These are phyloP conservation scores for Sanghuangporus sanghuang DNA, from an alignment of 1,284 basidiomycete species.

Conservation along the genomic window DNA sequence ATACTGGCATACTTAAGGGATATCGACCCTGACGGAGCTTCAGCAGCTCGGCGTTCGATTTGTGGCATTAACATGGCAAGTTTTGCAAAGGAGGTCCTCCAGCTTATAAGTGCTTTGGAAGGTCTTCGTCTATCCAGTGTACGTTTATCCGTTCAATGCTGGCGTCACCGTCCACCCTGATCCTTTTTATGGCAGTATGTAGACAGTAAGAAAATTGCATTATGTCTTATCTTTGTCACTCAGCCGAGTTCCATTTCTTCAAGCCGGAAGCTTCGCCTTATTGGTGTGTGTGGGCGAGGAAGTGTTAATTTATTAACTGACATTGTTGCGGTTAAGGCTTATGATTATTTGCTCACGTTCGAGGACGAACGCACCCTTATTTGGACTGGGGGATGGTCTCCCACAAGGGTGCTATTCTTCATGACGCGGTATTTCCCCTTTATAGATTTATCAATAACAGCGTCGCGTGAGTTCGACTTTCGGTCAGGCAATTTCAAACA, in stretches of 20 bases:
- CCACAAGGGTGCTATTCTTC: neutral
- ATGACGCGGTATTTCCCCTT: constrained; percentile 8
- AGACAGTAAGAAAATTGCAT: neutral
- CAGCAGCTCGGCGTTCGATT: neutral
- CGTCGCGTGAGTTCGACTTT: neutral
- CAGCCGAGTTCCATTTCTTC: neutral
- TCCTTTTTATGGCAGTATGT: neutral
- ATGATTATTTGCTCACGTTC: constrained; percentile 7
- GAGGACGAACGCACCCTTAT: constrained; percentile 2
- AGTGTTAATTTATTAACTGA: neutral
- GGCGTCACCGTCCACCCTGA: neutral
- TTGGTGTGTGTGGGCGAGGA: neutral
- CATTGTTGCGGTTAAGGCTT: neutral
- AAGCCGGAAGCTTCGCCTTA: neutral
- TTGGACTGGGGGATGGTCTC: neutral
- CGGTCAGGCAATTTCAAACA: neutral
- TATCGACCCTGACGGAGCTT: neutral
- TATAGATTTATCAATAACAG: constrained; percentile 1
- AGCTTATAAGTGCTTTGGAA: neutral
- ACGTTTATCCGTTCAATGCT: neutral
- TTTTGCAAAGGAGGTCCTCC: neutral
- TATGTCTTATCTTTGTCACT: neutral
- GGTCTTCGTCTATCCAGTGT: constrained; percentile 2
- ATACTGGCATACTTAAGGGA: neutral
- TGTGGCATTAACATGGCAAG: neutral